A percentile compares a stretch with the other conserved stretches of the same genome.
phyloP scores from a whole-genome alignment of 257 asterid species.

The Galeopsis tetrahit region DNA sequence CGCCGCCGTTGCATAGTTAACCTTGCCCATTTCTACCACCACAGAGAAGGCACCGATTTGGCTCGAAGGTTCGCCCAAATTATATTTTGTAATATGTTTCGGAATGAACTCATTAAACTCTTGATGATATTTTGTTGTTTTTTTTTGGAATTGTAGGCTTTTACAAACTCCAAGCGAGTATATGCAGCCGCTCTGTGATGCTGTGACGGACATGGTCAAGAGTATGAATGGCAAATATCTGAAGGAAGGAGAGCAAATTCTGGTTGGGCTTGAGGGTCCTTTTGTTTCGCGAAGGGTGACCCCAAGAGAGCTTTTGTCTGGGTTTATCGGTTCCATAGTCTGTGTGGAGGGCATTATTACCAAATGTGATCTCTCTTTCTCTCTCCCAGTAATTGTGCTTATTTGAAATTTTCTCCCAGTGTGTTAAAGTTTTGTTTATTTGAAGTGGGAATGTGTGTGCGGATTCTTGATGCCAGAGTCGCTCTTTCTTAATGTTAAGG shows the following conservation, averaged over 20 bases:
- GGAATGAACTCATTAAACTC: neutral
- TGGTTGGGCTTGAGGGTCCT: constrained; percentile 94
- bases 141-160: constrained; percentile 53
- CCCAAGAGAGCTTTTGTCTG: constrained; percentile 91
- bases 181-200: constrained; percentile 87
- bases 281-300: constrained; percentile 94
- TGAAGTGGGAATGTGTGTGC: neutral
- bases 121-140: constrained; percentile 15
- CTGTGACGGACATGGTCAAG: constrained; percentile 74
- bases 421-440: neutral
- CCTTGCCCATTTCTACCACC: constrained; percentile 80
- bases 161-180: constrained; percentile 91
- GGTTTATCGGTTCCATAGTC: constrained; percentile 92
- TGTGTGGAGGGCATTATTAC: constrained; percentile 94
- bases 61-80: constrained; percentile 72
- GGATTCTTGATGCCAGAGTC: neutral
- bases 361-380: constrained; percentile 61
- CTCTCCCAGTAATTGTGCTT: neutral
- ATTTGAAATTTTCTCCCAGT: neutral
- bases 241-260: constrained; percentile 89
- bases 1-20: constrained; percentile 80
- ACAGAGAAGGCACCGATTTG: constrained; percentile 77
- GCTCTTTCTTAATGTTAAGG: neutral
- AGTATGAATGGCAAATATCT: constrained; percentile 74
- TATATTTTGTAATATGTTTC: neutral